Percentiles rank a stretch among this genome's conserved stretches.
Evolutionary conservation across 768 basidiomycete genomes (phyloP).

Genomic region (Dendrothele bispora): DNA sequence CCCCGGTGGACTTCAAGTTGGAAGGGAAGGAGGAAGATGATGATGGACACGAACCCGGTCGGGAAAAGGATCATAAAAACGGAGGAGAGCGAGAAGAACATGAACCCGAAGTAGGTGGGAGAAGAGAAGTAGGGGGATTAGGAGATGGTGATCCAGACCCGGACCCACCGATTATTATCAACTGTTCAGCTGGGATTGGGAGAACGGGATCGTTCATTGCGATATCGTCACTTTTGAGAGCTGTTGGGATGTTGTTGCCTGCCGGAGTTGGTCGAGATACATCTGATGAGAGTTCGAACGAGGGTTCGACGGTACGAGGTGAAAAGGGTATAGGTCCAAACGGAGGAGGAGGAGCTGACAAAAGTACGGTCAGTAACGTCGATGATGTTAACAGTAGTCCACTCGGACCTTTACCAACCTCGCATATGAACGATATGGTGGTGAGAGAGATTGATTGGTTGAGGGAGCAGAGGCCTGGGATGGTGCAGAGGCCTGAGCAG

Average conservation of each 20-base stretch:
- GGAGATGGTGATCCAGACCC: constrained; percentile 46
- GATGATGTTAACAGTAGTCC: no score
- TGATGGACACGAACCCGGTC: no score
- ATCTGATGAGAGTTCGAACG: no score
- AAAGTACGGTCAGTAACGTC: no score
- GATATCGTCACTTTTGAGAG: constrained; percentile 73
- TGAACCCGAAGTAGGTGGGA: constrained; percentile 12
- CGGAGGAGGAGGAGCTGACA: no score
- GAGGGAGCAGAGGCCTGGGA: constrained; percentile 77
- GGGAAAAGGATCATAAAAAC: no score
- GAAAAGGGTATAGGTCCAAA: no score
- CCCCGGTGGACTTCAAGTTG: constrained; percentile 27
- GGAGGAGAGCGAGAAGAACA: no score
- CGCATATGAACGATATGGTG: constrained; percentile 54
- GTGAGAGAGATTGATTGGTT: constrained; percentile 74
- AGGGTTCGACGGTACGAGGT: no score
- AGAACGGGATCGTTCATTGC: constrained; percentile 87
- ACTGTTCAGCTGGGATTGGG: constrained; percentile 88
- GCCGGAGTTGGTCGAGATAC: no score
- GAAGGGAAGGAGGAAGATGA: no score
- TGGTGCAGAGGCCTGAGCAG: constrained; percentile 79
- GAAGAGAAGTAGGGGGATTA: no score
- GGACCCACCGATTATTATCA: constrained; percentile 77
- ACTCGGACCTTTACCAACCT: constrained; percentile 55
- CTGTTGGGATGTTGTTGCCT: constrained; percentile 46